These are phyloP conservation scores for Wolfiporia cocos DNA, from an alignment of 1,284 basidiomycete genomes.

Conservation along the genomic window DNA sequence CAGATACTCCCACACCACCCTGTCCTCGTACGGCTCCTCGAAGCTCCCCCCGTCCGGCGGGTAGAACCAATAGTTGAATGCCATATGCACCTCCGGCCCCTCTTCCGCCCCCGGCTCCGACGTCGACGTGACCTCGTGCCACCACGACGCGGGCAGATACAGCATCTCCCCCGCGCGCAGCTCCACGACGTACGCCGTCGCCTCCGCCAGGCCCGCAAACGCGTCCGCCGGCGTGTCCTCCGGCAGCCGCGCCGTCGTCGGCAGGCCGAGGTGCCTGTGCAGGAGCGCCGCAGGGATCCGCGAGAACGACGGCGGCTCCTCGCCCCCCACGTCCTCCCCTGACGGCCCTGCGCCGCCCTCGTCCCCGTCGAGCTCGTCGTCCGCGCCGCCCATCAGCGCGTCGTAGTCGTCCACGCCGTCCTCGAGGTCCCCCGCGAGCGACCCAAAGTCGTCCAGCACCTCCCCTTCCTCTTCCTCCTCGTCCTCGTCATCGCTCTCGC, in stretches of 20 bases:
- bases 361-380: slow-evolving; percentile 13
- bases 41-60: slow-evolving; percentile 24
- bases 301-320: slow-evolving; percentile 27
- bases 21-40: slow-evolving; percentile 24
- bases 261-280: slow-evolving; percentile 23
- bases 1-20: slow-evolving; percentile 24
- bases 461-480: slow-evolving; percentile 6
- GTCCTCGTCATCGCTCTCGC: slow-evolving; percentile 12
- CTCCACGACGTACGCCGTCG: slow-evolving; percentile 23
- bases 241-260: slow-evolving; percentile 22
- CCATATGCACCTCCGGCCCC: slow-evolving; percentile 24
- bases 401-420: slow-evolving; percentile 20
- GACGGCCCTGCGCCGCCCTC: slow-evolving; percentile 6
- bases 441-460: slow-evolving; percentile 3
- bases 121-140: slow-evolving; percentile 29
- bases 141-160: slow-evolving; percentile 29
- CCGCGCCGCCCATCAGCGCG: slow-evolving; percentile 13
- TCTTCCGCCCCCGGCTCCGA: slow-evolving; percentile 10
- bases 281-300: slow-evolving; percentile 25
- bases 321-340: not conserved
- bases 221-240: slow-evolving; percentile 8
- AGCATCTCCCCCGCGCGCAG: slow-evolving; percentile 27
- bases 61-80: slow-evolving; percentile 32
- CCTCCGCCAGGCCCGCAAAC: slow-evolving; percentile 20
- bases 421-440: slow-evolving; percentile 12